These are phyloP conservation scores for Candida tetrigidarum DNA, from an alignment of 1,139 yeast species.

Conservation along the genomic window DNA sequence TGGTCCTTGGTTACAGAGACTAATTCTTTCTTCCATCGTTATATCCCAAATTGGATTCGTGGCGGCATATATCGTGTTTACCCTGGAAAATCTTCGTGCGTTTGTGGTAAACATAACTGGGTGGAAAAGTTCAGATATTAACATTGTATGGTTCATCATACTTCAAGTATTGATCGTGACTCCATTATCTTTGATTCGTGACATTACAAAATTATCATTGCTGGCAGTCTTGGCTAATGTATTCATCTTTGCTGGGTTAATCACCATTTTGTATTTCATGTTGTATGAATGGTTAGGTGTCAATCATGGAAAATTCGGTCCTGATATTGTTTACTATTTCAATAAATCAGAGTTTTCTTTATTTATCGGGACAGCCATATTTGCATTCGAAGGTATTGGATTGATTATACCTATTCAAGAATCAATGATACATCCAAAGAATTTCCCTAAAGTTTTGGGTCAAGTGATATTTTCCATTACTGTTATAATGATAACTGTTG, in stretches of 20 bases:
- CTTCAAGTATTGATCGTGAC: slow-evolving; percentile 70
- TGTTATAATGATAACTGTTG: slow-evolving; percentile 73
- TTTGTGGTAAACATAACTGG: slow-evolving; percentile 54
- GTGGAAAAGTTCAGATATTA: slow-evolving; percentile 30
- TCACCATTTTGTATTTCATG: slow-evolving; percentile 79
- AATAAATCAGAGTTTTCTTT: slow-evolving; percentile 76
- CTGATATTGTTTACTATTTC: slow-evolving; percentile 51
- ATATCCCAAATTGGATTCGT: slow-evolving; percentile 93
- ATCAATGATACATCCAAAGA: slow-evolving; percentile 83
- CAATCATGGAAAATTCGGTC: slow-evolving; percentile 48
- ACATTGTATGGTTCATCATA: slow-evolving; percentile 54
- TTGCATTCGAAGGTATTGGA: slow-evolving; percentile 97
- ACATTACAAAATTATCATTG: slow-evolving; percentile 83
- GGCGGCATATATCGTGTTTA: slow-evolving; percentile 92
- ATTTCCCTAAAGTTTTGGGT: slow-evolving; percentile 71
- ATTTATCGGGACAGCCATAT: slow-evolving; percentile 93
- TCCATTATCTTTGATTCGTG: slow-evolving; percentile 86
- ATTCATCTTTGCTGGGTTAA: slow-evolving; percentile 81
- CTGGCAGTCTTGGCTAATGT: slow-evolving; percentile 89
- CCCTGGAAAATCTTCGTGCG: slow-evolving; percentile 82
- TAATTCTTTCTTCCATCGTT: slow-evolving; percentile 77
- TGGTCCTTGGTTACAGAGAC: slow-evolving; percentile 69
- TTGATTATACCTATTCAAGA: slow-evolving; percentile 93
- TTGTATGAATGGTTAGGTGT: slow-evolving; percentile 50
- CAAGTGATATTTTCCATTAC: slow-evolving; percentile 81